Evolutionary conservation across 1,284 basidiomycete species (phyloP), one percentile per base, ranked within the genome.

Genomic region (Trametes versicolor): DNA sequence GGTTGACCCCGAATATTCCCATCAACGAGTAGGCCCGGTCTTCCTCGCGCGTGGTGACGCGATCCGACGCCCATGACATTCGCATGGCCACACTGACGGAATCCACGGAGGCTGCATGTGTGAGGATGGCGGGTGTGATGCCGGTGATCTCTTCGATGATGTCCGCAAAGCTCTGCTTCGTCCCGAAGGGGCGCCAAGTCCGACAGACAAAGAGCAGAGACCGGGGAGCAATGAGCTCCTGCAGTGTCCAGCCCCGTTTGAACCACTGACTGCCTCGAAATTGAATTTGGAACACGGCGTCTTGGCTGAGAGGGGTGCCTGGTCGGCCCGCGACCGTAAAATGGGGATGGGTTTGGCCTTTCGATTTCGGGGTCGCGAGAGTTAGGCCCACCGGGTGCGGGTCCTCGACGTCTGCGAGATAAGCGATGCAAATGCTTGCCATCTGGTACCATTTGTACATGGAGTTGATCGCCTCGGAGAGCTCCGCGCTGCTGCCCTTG

Each of bases 401-500:
- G 29, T 50, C 41, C 13, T 45, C 51, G 10, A 63, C 51, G 10
- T 63, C 62, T 10, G 10, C 50, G 27, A 63, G 62, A 27, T 63
- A 63, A 25, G 57, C 56, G 23, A 54, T 45, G 25, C 62, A 58
- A 25, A 59, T 39, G 19, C 32, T 29, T n/a, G 57, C 62, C n/a
- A 58, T 50, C 39, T 48, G 51, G 32, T 54, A 60, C 59, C 59
- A 60, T 25, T 39, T 41, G 34, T 60, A 47, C 51, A 60, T 60
- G 25, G 50, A 52, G 49, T 60, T 60, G 48, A 60, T 60, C 23
- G 50, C 58, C 27, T 60, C 50, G 37, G 58, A 62, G 3, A 62
- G 60, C 37, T 62, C 60, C 19, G 60, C 60, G 27, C 60, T 62
- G 36, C 54, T 62, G 37, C 43, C 51, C 48, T 50, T 56, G 54